Evolutionary conservation across 768 basidiomycete species (phyloP), one percentile per base, ranked within the genome.

Genomic region (Russula sp.): DNA sequence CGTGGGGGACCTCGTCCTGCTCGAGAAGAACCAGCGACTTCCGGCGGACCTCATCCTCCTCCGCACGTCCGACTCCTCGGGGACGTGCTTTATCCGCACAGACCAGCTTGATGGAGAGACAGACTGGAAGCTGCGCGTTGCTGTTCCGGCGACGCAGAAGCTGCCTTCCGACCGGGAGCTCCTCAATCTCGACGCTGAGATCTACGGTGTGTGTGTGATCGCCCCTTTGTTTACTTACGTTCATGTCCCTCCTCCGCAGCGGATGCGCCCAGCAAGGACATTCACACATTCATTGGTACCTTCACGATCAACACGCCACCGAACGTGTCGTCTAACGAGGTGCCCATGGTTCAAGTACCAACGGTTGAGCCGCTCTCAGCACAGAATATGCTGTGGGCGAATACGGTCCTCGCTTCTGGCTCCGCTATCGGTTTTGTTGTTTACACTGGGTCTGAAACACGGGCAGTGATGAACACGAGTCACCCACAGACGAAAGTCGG

Each of bases 21-120:
- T 99, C 42, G 94, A 98, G 76, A 98, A 99, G 81, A 97, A 99
- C 70, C 92, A 98, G 70, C 83, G 97, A 32, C 93, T 99, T 1
- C 97, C 97, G 0, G 91, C 97, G 5, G 97, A 99, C 70, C 79
- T 98, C 69, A 83, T 98, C 10, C 79, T 99, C 10, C 78, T 99
- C 10, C 83, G 86, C 46, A 98, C 97, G 0, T 87, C 86, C 4
- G 96, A 99, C 69, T 75, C 83, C 3, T 87, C 88, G 29, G 97
- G 97, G 2, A 94, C 94, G 2, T 98, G 96, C 72, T 99, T 98
- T 73, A 92, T 99, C 64, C 83, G 97, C 10, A 99, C 96, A 2
- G 97, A 99, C 74, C 97, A 98, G 70, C 79, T 99, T 34, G 97
- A 99, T 66, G 97, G 97, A 46, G 97, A 99, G 75, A 99, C 97